A percentile compares a stretch with the other conserved stretches of the same genome.
These are phyloP conservation scores for Lupinus albus DNA, from an alignment of 306 rosid genomes.

Conservation along the genomic window DNA sequence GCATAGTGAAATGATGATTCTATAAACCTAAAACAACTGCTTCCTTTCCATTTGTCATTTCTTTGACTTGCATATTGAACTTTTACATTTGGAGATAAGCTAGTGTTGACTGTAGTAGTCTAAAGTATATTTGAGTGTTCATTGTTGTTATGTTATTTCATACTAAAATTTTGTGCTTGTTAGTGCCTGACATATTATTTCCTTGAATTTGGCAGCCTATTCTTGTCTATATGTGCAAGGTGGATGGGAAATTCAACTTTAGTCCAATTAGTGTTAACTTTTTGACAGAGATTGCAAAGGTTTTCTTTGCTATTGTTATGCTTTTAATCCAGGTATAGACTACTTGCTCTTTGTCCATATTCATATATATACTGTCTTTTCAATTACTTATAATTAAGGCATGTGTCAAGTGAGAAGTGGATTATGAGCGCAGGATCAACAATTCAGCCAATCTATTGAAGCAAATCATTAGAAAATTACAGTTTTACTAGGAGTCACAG, in stretches of 20 bases:
- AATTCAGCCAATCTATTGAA: conserved; percentile 2
- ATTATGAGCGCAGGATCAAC: not conserved
- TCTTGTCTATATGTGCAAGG: conserved; percentile 98
- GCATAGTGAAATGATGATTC: conserved; percentile 21
- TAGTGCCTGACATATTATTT: conserved; percentile 36
- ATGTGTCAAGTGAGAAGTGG: conserved; percentile 20
- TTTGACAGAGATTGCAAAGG: conserved; percentile 87
- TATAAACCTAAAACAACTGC: conserved; percentile 9
- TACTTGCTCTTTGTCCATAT: conserved; percentile 31
- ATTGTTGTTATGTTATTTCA: conserved; percentile 21
- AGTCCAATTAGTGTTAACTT: conserved; percentile 99
- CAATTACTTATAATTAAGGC: conserved; percentile 20
- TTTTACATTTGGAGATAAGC: conserved; percentile 4
- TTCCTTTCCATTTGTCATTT: conserved; percentile 12
- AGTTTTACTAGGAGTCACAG: not conserved
- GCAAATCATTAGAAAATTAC: conserved; percentile 1
- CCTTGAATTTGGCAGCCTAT: conserved; percentile 73
- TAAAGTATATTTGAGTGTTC: not conserved
- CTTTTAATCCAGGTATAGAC: conserved; percentile 76
- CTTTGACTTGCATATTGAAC: conserved; percentile 21
- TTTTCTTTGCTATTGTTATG: conserved; percentile 90
- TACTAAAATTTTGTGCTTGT: conserved; percentile 21
- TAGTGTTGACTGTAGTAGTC: not conserved
- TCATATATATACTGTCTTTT: conserved; percentile 27
- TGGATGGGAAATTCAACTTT: conserved; percentile 95